Conservation (phyloP, 164 flowering plant genomes). For the Chimonanthus praecox region DNA sequence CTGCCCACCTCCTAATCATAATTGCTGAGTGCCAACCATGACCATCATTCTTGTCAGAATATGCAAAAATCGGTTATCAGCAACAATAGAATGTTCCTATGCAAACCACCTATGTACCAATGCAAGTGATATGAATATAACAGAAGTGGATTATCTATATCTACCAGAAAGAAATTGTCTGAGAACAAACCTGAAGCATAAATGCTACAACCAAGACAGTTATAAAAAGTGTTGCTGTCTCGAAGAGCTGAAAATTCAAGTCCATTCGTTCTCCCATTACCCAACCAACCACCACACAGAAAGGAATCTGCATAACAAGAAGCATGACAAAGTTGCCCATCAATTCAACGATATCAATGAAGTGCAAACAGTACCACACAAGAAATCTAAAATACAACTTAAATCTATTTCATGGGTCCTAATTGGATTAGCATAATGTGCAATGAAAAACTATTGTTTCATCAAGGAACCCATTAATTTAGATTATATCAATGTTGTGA, state of each 20-base stretch:
- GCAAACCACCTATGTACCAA: too few relatives aligned
- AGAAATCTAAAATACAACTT: background rate
- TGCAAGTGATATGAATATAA: too few relatives aligned
- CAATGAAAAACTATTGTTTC: background rate
- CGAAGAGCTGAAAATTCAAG: slow-evolving; percentile 70
- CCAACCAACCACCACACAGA: slow-evolving; percentile 79
- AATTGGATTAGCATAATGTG: background rate
- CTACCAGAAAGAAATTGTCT: background rate
- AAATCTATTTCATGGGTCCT: background rate
- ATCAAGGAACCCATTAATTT: too few relatives aligned
- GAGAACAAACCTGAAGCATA: slow-evolving; percentile 58
- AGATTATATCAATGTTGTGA: too few relatives aligned
- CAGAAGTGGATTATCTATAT: background rate
- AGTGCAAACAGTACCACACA: background rate
- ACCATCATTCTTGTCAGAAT: too few relatives aligned
- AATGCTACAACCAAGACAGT: slow-evolving; percentile 70
- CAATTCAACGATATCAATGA: background rate
- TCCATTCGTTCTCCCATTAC: slow-evolving; percentile 59
- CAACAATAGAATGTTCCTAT: too few relatives aligned
- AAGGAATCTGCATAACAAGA: slow-evolving; percentile 56
- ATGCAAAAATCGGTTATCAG: background rate
- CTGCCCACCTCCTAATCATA: background rate
- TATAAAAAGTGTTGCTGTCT: slow-evolving; percentile 71
- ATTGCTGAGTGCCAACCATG: background rate
- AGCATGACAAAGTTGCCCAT: background rate